A percentile compares a stretch with the other conserved stretches of the same genome.
Conservation (phyloP, 306 rosid genomes). For the Medicago truncatula region DNA sequence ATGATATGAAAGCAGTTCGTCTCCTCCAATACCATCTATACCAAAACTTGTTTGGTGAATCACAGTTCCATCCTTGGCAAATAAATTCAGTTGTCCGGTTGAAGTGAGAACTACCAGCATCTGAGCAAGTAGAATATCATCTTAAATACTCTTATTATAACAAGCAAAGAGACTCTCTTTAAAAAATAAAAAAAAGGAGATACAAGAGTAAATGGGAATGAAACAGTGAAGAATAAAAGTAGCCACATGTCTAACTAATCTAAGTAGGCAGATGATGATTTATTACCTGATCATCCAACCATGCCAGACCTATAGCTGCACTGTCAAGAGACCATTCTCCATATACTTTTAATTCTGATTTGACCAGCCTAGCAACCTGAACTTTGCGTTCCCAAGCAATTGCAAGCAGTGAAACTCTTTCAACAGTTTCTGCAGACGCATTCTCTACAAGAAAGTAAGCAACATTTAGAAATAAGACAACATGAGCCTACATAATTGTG, state of each 20-base stretch:
- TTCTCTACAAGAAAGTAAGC: conserved; percentile 59
- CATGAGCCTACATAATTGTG: conserved; percentile 23
- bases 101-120: conserved; percentile 88
- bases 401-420: conserved; percentile 90
- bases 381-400: conserved; percentile 96
- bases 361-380: conserved; percentile 90
- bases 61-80: conserved; percentile 85
- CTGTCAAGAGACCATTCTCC: conserved; percentile 91
- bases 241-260: conserved; percentile 21
- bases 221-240: conserved; percentile 28
- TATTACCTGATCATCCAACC: conserved; percentile 95
- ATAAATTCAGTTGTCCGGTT: conserved; percentile 79
- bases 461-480: conserved; percentile 47
- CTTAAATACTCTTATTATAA: conserved; percentile 33
- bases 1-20: conserved; percentile 84
- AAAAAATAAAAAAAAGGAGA: too few species aligned
- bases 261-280: conserved; percentile 28
- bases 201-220: conserved; percentile 27
- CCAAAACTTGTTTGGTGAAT: conserved; percentile 90
- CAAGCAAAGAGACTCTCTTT: conserved; percentile 29
- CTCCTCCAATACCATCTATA: conserved; percentile 72
- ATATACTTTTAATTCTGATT: conserved; percentile 79
- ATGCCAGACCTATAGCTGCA: conserved; percentile 87
- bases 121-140: conserved; percentile 58
- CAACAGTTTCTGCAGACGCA: conserved; percentile 59